Evolutionary conservation across 1,284 basidiomycete species (phyloP), one percentile per base, ranked within the genome.

Genomic region (Trichosporon sp.): DNA sequence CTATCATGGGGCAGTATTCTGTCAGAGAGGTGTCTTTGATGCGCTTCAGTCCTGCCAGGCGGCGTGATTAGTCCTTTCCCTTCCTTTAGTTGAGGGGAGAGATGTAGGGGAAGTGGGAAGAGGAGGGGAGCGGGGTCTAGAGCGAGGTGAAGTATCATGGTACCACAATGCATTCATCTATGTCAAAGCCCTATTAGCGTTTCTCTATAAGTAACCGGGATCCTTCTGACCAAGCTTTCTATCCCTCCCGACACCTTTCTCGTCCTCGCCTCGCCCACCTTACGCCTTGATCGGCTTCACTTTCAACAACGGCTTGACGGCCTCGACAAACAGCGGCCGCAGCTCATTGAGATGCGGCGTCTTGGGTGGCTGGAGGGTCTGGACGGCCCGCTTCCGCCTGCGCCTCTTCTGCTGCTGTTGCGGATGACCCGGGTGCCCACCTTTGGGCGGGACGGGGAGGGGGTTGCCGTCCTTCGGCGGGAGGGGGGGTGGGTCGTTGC

Each of bases 241-340:
- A 26, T 26, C 26, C 26, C 26, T 26, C 26, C 26, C 26, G 26
- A 26, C 26, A 26, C 26, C 26, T 26, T 26, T 16, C 51, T 54
- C 19, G 14, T 19, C 51, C n/a, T 10, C 51, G 19, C 19, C n/a
- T 26, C 51, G 51, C 51, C 10, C 26, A 7, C 35, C 51, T 48
- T 26, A 65, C 12, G 43, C 46, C 26, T 70, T 66, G 31, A 77
- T 54, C 4, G 73, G 73, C 67, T 76, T 75, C 59, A 77, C 76
- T 4, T 69, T 68, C 2, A 79, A 54, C 14, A 77, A 64, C 37
- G 73, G 76, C 54, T 71, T 72, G 67, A 73, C 94, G 87, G 96
- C 90, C 84, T 97, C 95, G 64, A 91, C 88, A 80, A 97, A 97
- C 35, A 98, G 78, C 0, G 94, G 93, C 43, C 95, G 85, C 31